phyloP scores from a whole-genome alignment of 495 filamentous ascomycete species.

The Penicillium samsonianum region DNA sequence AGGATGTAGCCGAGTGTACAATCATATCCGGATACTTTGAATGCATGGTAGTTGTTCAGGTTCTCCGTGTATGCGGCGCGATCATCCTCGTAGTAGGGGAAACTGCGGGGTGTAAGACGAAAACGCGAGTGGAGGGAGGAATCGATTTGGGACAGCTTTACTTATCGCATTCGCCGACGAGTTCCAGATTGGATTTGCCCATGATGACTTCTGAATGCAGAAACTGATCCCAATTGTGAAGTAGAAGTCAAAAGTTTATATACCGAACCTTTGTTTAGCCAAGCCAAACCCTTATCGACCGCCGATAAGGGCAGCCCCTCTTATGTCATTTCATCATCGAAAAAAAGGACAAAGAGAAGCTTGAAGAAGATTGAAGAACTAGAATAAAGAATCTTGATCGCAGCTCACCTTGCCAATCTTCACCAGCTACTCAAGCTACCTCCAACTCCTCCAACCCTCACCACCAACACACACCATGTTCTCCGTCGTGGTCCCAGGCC shows the following conservation, averaged over 20 bases:
- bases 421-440: neutral
- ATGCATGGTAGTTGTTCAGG: conserved; percentile 53
- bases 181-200: conserved; percentile 55
- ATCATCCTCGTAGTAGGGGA: conserved; percentile 64
- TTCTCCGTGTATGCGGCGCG: conserved; percentile 50
- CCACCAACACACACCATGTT: conserved; percentile 47
- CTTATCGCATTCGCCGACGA: conserved; percentile 64
- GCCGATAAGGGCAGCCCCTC: conserved; percentile 29
- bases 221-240: neutral
- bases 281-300: conserved; percentile 33
- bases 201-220: conserved; percentile 20
- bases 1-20: conserved; percentile 64
- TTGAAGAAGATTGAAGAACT: conserved; percentile 5
- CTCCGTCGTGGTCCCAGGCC: conserved; percentile 57
- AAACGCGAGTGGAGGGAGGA: conserved; percentile 7
- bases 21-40: conserved; percentile 53
- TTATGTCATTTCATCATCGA: conserved; percentile 33
- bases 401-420: neutral
- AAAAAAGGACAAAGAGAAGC: conserved; percentile 12
- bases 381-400: conserved; percentile 5
- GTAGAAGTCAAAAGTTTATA: neutral
- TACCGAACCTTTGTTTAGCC: neutral
- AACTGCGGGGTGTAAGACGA: conserved; percentile 47
- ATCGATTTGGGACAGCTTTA: conserved; percentile 32
- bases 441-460: neutral